A percentile compares a stretch with the other conserved stretches of the same genome.
Evolutionary conservation across 495 filamentous ascomycete species (phyloP).

Genomic region (Halenospora varia): DNA sequence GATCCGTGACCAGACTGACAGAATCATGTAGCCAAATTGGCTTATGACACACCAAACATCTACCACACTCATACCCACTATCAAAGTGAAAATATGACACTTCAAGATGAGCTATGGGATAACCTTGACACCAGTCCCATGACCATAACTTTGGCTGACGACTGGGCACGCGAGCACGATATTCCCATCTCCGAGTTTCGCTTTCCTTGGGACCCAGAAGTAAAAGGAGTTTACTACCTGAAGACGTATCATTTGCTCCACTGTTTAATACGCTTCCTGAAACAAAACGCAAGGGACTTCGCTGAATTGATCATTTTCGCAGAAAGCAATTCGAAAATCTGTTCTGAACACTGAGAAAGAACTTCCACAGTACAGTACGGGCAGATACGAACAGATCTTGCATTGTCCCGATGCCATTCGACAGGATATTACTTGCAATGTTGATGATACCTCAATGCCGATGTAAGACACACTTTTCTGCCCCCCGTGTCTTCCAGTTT

Average conservation of each 20-base stretch:
- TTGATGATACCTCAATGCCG: neutral
- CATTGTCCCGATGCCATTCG: neutral
- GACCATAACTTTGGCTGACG: neutral
- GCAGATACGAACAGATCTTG: too few species aligned
- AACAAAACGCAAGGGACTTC: neutral
- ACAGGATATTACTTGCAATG: neutral
- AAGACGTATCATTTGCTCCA: neutral
- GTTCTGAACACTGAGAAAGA: neutral
- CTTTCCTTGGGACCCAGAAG: neutral
- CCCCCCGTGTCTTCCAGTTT: too few species aligned
- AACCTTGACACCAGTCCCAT: neutral
- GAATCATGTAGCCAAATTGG: neutral
- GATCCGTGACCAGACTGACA: neutral
- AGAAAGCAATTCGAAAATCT: neutral
- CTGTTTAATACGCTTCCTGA: neutral
- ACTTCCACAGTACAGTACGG: neutral
- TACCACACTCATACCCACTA: neutral
- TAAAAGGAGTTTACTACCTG: neutral
- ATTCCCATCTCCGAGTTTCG: neutral
- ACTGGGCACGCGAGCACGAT: neutral
- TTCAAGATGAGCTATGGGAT: neutral
- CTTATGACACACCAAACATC: neutral
- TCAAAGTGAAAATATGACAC: neutral
- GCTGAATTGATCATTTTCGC: neutral
- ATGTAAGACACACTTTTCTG: too few species aligned